phyloP scores from a whole-genome alignment of 305 asterid species.

The Fraxinus paxiana region DNA sequence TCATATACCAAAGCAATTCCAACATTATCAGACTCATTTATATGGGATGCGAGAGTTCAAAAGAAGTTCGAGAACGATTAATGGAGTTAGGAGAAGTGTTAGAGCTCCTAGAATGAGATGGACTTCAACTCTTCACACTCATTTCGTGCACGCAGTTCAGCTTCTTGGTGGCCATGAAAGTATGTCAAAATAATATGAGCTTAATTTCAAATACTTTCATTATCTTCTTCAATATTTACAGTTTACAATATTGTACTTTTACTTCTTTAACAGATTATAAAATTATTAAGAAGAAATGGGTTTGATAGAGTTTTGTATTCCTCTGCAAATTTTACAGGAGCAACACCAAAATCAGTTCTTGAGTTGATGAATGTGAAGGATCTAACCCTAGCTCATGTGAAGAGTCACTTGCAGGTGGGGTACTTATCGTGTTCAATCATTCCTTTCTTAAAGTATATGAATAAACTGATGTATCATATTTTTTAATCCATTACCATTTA shows the following conservation, averaged over 20 bases:
- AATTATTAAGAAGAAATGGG: not conserved
- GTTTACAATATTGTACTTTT: not conserved
- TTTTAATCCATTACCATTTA: not conserved
- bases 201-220: not conserved
- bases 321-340: conserved; percentile 44
- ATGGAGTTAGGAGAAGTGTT: conserved; percentile 38
- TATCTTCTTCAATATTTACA: not conserved
- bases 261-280: not conserved
- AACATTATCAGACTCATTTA: conserved; percentile 45
- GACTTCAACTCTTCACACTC: conserved; percentile 84
- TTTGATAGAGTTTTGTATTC: not conserved
- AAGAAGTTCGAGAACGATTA: conserved; percentile 42
- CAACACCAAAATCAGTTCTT: conserved; percentile 80
- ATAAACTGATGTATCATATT: not conserved
- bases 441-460: not conserved
- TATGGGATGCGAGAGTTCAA: conserved; percentile 44
- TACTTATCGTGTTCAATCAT: conserved; percentile 1
- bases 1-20: conserved; percentile 28
- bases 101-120: conserved; percentile 86
- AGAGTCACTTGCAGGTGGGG: conserved; percentile 81
- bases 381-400: conserved; percentile 88
- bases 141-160: conserved; percentile 74
- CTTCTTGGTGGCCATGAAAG: conserved; percentile 84
- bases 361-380: conserved; percentile 87
- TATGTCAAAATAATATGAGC: conserved; percentile 25